Conservation (phyloP, 176 grass and related monocot genomes). For the Carex scoparia region DNA sequence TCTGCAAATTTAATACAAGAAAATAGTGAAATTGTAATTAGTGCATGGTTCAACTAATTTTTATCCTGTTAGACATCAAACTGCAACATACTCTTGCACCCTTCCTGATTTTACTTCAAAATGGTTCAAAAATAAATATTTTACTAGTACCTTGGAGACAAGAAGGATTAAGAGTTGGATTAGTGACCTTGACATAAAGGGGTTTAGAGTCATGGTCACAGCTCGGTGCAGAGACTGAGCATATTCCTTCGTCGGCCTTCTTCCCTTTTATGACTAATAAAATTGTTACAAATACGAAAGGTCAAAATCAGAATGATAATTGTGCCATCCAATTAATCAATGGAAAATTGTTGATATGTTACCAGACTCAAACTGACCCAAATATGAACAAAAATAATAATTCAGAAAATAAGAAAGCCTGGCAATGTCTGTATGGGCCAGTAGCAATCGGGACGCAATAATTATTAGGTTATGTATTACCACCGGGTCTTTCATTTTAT, state of each 20-base stretch:
- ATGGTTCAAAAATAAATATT: neutral
- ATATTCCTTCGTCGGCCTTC: conserved; percentile 18
- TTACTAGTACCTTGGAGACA: conserved; percentile 55
- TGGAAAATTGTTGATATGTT: neutral
- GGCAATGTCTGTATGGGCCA: neutral
- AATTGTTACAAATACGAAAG: conserved; percentile 12
- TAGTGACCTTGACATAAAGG: conserved; percentile 82
- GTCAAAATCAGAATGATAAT: neutral
- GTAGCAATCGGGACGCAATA: neutral
- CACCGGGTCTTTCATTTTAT: neutral
- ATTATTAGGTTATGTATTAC: neutral
- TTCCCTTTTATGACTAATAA: conserved; percentile 17
- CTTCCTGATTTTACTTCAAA: neutral
- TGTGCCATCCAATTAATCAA: neutral
- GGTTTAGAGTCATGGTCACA: conserved; percentile 7
- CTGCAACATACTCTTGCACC: neutral
- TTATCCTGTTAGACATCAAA: neutral
- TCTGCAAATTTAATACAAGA: conserved; percentile 41
- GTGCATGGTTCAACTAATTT: neutral
- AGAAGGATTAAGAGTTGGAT: conserved; percentile 59
- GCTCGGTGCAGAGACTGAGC: conserved; percentile 15
- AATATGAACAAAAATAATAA: conserved; percentile 4
- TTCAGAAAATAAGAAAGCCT: neutral
- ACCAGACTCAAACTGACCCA: neutral
- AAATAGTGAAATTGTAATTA: conserved; percentile 20